Evolutionary conservation across 1,284 basidiomycete genomes (phyloP).

Genomic region (Pulchroboletus neoregius): DNA sequence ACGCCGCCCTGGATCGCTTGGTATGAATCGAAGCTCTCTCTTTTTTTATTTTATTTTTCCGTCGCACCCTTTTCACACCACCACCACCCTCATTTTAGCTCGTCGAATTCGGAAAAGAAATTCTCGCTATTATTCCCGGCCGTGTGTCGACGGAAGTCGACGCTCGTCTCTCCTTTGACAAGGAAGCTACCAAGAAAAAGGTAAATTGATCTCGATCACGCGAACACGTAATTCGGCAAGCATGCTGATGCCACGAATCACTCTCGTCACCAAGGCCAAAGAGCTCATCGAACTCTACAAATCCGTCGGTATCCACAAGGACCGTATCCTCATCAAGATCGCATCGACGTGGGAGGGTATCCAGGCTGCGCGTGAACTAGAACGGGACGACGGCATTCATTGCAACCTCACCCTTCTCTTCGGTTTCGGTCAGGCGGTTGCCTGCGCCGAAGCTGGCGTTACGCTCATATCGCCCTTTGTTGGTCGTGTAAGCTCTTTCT

Average conservation of each 20-base stretch:
- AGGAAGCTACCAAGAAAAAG: constrained; percentile 87
- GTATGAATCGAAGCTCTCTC: constrained; percentile 45
- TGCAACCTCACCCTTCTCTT: constrained; percentile 99
- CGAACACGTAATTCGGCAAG: constrained; percentile 15
- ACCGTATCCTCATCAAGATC: constrained; percentile 97
- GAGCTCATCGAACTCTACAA: constrained; percentile 95
- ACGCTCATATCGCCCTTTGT: constrained; percentile 99
- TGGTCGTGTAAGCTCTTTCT: constrained; percentile 68
- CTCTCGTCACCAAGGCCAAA: constrained; percentile 58
- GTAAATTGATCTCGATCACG: constrained; percentile 31
- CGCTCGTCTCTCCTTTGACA: constrained; percentile 95
- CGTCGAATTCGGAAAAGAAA: constrained; percentile 96
- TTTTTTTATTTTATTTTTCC: no score
- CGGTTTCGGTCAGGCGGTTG: constrained; percentile 97
- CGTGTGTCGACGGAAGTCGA: constrained; percentile 99
- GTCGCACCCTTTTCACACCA: constrained; percentile 8
- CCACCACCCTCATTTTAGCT: constrained; percentile 50
- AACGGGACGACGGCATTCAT: constrained; percentile 90
- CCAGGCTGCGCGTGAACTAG: constrained; percentile 95
- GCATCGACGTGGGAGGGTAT: constrained; percentile 99
- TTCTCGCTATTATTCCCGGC: constrained; percentile 93
- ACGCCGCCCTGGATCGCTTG: constrained; percentile 83
- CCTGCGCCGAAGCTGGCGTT: constrained; percentile 96
- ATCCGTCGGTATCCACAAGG: constrained; percentile 84
- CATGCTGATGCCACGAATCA: constrained; percentile 13